Evolutionary conservation across 495 filamentous ascomycete species (phyloP), one percentile per base, ranked within the genome.

Genomic region (Penicillium pancosmium): DNA sequence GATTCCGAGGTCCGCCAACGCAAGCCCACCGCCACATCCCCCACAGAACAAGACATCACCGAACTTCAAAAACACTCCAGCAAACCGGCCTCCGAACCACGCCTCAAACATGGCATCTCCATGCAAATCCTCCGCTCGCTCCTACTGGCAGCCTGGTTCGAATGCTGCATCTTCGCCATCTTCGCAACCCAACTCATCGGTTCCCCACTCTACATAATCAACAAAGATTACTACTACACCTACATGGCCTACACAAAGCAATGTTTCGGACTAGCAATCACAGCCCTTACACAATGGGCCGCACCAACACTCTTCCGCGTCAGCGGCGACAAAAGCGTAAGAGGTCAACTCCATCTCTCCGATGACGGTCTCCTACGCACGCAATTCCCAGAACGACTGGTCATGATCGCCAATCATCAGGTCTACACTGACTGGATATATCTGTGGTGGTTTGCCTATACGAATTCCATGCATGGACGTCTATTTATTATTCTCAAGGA

Each of bases 371-470:
- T 75, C 52, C 64, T 89, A 34, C 74, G 79, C 61, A 81, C 81
- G 16, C 58, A 77, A 35, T 88, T 89, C 55, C 82, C 84, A 7
- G 82, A 87, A 67, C 78, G 86, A 18, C 62, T 87, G 53, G 79
- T 89, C 48, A 54, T 89, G 68, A 85, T 89, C 51, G 77, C 86
- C 11, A 89, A 89, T 51, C 86, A 89, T 62, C 85, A 88, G 66
- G 82, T 89, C 11, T 89, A 89, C 68, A 87, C 85, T 9, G 86
- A 89, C 54, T 89, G 86, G 86, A 73, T 88, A 9, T 89, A 89
- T 65, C 77, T 89, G 1, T 89, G 86, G 86, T 89, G 86, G 86
- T 72, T 85, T 40, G 80, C 84, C 12, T 89, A 88, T 62, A 83
- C 86, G 3, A 81, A 82, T 54, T 60, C 63, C 23, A 88, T 86